These are phyloP conservation scores for Amborella trichopoda DNA, from an alignment of 164 flowering plant genomes.

Conservation along the genomic window DNA sequence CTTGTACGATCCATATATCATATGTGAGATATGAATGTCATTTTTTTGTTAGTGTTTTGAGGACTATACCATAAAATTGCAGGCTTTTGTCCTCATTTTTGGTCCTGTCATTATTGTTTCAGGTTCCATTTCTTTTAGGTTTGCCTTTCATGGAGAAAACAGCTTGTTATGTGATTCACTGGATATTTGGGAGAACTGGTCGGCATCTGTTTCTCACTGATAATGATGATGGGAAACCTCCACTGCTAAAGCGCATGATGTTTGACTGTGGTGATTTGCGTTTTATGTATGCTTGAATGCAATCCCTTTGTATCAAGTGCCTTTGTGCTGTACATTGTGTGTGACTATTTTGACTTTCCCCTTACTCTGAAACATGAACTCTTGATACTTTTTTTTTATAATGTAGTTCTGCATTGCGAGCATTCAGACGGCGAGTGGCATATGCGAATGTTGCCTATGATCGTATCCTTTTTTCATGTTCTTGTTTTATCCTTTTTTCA, in stretches of 20 bases:
- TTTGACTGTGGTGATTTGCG: constrained; percentile 45
- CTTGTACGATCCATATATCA: too few relatives aligned
- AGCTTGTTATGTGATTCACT: constrained; percentile 58
- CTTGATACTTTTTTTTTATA: neutral
- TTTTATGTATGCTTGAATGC: constrained; percentile 81
- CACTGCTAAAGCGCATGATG: constrained; percentile 73
- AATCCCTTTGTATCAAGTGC: too few relatives aligned
- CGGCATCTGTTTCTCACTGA: constrained; percentile 87
- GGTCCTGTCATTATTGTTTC: too few relatives aligned
- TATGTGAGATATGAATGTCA: too few relatives aligned
- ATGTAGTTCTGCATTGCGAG: constrained; percentile 27
- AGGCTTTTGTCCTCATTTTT: too few relatives aligned
- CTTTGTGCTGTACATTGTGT: too few relatives aligned
- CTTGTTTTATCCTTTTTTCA: too few relatives aligned
- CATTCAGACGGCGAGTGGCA: constrained; percentile 71
- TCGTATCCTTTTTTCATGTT: constrained; percentile 42
- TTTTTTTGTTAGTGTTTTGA: too few relatives aligned
- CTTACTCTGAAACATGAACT: too few relatives aligned
- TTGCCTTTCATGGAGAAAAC: constrained; percentile 57
- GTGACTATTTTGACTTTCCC: too few relatives aligned
- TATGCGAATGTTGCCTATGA: constrained; percentile 88
- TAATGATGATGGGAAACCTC: constrained; percentile 64
- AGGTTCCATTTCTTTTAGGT: constrained; percentile 98
- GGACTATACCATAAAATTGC: too few relatives aligned
- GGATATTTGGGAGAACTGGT: constrained; percentile 93